Evolutionary conservation across 768 basidiomycete genomes (phyloP), one percentile per base, ranked within the genome.

Genomic region (Floccularia luteovirens): DNA sequence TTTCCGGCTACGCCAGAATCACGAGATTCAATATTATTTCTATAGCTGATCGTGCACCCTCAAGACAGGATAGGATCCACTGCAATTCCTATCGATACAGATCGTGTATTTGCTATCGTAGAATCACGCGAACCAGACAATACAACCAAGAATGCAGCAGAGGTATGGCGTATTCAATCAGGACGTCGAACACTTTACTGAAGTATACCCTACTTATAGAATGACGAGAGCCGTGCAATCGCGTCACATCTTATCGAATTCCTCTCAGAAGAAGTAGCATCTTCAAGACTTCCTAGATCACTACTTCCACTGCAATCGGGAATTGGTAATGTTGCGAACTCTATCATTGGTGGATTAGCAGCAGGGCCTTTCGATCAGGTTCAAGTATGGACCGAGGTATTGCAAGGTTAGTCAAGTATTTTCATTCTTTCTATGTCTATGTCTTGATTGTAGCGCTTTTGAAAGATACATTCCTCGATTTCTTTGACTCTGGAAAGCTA

Each of bases 371-470:
- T 71, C 33, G 64, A 72, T 24, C 57, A 66, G 36, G 69, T 72
- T 5, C 65, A 67, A 49, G 70, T 70, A 11, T 72, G 69, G 68
- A 72, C 69, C 4, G 70, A 70, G 51, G 70, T 71, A 1, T 46
- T 72, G 19, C 69, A 69, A 45, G 64, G 63, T 59, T n/a, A n/a
- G n/a, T n/a, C n/a, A n/a, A n/a, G n/a, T n/a, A n/a, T n/a, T n/a
- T n/a, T n/a, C n/a, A n/a, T n/a, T 34, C 7, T 41, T 27, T 41
- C 36, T 38, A 10, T 8, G 8, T 14, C 16, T 14, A n/a, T 30
- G 16, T 11, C 23, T 8, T 22, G 10, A 4, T 22, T 34, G n/a
- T 27, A 19, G 11, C 14, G 21, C 30, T 14, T 24, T 24, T 27
- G 31, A n/a, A 35, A 64, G 69, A 69, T 52, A 66, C 63, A 4